phyloP scores from a whole-genome alignment of 2,329 filamentous ascomycete genomes.

The Dothidotthia symphoricarpi region DNA sequence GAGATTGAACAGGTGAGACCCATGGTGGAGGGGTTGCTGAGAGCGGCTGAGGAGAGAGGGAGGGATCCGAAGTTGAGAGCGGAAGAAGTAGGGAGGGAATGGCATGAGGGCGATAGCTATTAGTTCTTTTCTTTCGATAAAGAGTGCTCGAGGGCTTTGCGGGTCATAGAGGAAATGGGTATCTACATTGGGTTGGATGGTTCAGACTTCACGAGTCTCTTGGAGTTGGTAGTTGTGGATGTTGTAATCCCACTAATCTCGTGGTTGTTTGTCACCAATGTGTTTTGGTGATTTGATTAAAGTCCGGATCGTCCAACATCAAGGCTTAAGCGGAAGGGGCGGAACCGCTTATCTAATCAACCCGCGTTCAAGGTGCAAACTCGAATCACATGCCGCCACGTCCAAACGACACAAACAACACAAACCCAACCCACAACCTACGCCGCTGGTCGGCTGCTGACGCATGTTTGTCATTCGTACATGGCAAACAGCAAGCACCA shows the following conservation, averaged over 20 bases:
- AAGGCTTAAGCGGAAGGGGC: no score
- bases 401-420: slow-evolving; percentile 28
- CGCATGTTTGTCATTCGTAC: slow-evolving; percentile 17
- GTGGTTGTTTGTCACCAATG: no score
- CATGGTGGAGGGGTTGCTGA: slow-evolving; percentile 44
- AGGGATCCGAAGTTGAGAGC: slow-evolving; percentile 54
- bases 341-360: no score
- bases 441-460: slow-evolving; percentile 20
- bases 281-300: no score
- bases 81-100: slow-evolving; percentile 52
- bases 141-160: neutral
- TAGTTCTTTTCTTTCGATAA: slow-evolving; percentile 30
- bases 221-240: no score
- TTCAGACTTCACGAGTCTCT: no score
- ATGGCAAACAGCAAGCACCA: slow-evolving; percentile 31
- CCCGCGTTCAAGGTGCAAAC: slow-evolving; percentile 2
- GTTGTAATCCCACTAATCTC: no score
- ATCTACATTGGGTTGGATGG: no score
- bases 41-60: slow-evolving; percentile 52
- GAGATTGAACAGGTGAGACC: slow-evolving; percentile 47
- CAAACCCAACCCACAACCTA: slow-evolving; percentile 20
- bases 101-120: slow-evolving; percentile 57
- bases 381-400: neutral
- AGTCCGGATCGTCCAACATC: no score
- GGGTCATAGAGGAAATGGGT: no score